These are phyloP conservation scores for Colletotrichum sp. DNA, from an alignment of 2,329 filamentous ascomycete genomes.

Conservation along the genomic window DNA sequence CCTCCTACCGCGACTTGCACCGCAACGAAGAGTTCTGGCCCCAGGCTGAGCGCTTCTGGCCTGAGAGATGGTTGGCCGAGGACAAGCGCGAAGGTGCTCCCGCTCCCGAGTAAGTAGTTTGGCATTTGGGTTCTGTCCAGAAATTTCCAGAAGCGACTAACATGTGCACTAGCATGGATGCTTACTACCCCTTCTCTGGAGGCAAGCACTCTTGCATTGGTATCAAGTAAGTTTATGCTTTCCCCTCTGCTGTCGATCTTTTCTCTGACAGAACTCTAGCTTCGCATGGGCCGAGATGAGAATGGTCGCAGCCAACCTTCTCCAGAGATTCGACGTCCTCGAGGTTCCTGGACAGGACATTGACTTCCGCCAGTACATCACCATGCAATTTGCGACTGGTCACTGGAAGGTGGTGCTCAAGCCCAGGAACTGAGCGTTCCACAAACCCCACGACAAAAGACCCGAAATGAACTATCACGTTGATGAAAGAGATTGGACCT, in stretches of 20 bases:
- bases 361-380: conserved; percentile 29
- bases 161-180: conserved; percentile 1
- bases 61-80: conserved; percentile 11
- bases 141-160: neutral
- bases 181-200: conserved; percentile 22
- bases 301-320: conserved; percentile 26
- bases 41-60: conserved; percentile 13
- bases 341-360: conserved; percentile 26
- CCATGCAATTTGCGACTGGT: conserved; percentile 27
- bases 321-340: conserved; percentile 26
- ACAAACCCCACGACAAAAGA: rapidly evolving
- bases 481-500: neutral
- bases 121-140: neutral
- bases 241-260: neutral
- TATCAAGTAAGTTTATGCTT: conserved; percentile 20
- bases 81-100: conserved; percentile 13
- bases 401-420: conserved; percentile 39
- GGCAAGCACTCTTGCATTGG: conserved; percentile 30
- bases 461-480: neutral
- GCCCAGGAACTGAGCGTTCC: conserved; percentile 21
- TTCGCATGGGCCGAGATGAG: conserved; percentile 30
- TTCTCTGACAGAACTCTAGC: neutral
- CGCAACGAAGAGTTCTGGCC: conserved; percentile 15
- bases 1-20: conserved; percentile 18
- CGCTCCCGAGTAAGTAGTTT: neutral